phyloP scores from a whole-genome alignment of 768 basidiomycete genomes.

The Tylopilus cervinicoccineus region DNA sequence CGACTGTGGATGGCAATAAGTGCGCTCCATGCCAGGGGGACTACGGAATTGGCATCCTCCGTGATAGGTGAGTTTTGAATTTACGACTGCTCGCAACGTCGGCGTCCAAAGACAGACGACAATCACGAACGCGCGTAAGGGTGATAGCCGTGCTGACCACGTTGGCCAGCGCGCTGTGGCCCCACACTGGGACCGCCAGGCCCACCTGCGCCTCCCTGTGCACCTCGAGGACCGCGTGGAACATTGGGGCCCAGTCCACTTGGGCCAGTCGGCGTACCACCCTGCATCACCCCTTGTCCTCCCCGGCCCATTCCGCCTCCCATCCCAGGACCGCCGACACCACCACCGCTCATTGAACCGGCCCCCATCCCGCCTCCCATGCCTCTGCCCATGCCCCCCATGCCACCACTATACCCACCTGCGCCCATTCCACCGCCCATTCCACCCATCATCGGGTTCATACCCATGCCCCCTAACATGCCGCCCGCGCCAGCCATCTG shows the following conservation, averaged over 20 bases:
- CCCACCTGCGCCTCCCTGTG: constrained; percentile 47
- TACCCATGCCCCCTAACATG: constrained; percentile 42
- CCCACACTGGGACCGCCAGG: constrained; percentile 57
- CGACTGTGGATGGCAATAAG: constrained; percentile 2
- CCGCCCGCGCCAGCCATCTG: constrained; percentile 65
- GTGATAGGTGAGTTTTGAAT: constrained; percentile 15
- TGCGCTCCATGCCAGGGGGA: constrained; percentile 8
- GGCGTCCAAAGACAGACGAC: background rate
- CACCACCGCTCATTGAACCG: constrained; percentile 33
- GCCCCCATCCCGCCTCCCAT: constrained; percentile 42
- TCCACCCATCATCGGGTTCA: constrained; percentile 34
- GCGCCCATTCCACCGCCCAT: constrained; percentile 32
- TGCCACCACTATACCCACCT: constrained; percentile 34
- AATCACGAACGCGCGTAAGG: constrained; percentile 66
- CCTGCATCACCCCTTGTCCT: constrained; percentile 37
- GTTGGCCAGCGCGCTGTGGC: constrained; percentile 64
- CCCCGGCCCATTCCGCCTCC: constrained; percentile 41
- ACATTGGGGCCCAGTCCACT: constrained; percentile 53
- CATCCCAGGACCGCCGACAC: constrained; percentile 37
- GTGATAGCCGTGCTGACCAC: constrained; percentile 80
- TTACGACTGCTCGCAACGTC: background rate
- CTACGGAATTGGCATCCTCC: constrained; percentile 1
- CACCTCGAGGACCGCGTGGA: constrained; percentile 64
- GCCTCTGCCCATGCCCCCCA: constrained; percentile 33
- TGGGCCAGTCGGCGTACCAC: constrained; percentile 31